phyloP scores from a whole-genome alignment of 345 rosid species.

The Linum usitatissimum region DNA sequence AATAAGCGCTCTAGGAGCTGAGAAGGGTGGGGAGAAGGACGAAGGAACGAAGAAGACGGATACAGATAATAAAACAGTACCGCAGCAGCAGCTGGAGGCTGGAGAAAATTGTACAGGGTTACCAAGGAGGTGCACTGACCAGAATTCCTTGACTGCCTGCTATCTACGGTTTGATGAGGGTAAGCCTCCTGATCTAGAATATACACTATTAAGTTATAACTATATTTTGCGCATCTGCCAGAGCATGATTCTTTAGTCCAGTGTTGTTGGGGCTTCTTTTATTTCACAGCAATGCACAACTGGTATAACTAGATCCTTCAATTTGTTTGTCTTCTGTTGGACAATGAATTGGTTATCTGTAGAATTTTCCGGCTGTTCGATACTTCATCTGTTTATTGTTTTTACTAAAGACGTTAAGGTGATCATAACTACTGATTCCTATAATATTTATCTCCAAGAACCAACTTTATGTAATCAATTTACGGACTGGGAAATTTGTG shows the following conservation, averaged over 20 bases:
- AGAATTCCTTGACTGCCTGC: conserved; percentile 39
- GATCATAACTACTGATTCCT: neutral
- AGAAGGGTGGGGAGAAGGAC: conserved; percentile 12
- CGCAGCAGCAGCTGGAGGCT: conserved; percentile 16
- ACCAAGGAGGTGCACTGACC: conserved; percentile 29
- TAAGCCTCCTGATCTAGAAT: conserved; percentile 12
- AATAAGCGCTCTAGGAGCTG: conserved; percentile 5
- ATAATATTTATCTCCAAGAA: neutral
- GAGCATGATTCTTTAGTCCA: neutral
- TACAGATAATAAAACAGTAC: conserved; percentile 8
- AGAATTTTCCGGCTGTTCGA: neutral
- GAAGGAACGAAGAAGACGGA: conserved; percentile 6
- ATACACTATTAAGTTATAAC: too few relatives aligned
- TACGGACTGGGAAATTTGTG: too few relatives aligned
- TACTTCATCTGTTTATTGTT: neutral
- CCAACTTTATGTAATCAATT: too few relatives aligned
- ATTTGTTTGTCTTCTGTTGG: neutral
- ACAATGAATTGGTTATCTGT: neutral
- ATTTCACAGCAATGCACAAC: neutral
- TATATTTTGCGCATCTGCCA: neutral
- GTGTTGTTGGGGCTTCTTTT: neutral
- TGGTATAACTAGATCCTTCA: neutral
- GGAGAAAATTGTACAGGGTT: conserved; percentile 39
- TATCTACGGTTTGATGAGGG: conserved; percentile 35
- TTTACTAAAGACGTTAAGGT: neutral